phyloP scores from a whole-genome alignment of 306 rosid genomes.

The Leucaena leucocephala region DNA sequence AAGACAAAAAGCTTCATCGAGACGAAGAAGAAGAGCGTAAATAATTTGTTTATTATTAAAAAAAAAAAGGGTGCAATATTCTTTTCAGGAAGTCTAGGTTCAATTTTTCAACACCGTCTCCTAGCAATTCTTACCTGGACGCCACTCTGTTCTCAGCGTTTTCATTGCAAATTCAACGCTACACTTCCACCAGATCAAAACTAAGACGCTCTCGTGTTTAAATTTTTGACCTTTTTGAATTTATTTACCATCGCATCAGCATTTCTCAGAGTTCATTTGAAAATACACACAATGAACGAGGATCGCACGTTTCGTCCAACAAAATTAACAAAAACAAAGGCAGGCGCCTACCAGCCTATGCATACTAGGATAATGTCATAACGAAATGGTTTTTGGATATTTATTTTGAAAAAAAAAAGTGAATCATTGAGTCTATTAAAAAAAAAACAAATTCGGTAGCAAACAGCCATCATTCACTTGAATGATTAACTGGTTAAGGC shows the following conservation, averaged over 20 bases:
- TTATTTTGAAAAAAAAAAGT: constrained; percentile 8
- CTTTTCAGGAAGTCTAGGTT: constrained; percentile 9
- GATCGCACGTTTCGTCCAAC: not conserved
- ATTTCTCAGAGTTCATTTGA: not conserved
- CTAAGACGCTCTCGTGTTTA: constrained; percentile 1
- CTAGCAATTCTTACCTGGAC: constrained; percentile 37
- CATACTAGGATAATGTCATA: not conserved
- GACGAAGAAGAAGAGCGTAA: not conserved
- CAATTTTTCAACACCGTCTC: constrained; percentile 30
- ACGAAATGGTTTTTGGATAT: constrained; percentile 24
- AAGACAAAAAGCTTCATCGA: not conserved
- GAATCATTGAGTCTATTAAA: constrained; percentile 35
- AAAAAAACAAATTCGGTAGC: constrained; percentile 32
- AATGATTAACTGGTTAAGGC: constrained; percentile 44
- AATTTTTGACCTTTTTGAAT: not conserved
- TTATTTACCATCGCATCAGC: no score
- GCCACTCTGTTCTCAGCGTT: constrained; percentile 28
- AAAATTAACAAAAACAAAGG: not conserved
- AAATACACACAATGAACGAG: not conserved
- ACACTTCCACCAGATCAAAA: constrained; percentile 27
- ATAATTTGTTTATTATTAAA: not conserved
- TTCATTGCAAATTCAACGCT: constrained; percentile 3
- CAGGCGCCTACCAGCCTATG: constrained; percentile 35
- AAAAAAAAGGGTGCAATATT: constrained; percentile 27
- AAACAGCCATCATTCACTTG: constrained; percentile 37